Evolutionary conservation across 495 filamentous ascomycete genomes (phyloP).

Genomic region (Neurospora sublineolata): DNA sequence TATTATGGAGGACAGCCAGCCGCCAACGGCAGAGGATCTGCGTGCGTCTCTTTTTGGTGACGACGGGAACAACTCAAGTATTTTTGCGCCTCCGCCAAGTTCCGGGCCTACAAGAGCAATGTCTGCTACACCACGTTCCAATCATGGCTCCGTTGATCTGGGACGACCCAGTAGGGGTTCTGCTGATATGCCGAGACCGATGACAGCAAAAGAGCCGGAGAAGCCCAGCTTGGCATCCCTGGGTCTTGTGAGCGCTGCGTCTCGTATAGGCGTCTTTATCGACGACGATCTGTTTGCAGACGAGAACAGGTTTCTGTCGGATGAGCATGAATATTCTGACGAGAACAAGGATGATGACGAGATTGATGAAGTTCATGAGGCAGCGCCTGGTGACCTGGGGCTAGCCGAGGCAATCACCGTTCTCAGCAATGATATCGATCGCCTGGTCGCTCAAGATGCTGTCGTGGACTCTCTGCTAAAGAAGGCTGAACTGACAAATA

Average conservation of each 20-base stretch:
- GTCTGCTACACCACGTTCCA: conserved; percentile 15
- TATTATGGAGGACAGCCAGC: conserved; percentile 66
- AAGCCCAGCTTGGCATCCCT: conserved; percentile 84
- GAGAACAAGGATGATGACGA: conserved; percentile 47
- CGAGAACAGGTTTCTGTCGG: conserved; percentile 74
- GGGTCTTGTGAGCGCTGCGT: conserved; percentile 71
- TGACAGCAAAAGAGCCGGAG: conserved; percentile 39
- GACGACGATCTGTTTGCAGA: conserved; percentile 91
- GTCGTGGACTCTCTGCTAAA: conserved; percentile 83
- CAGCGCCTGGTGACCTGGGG: conserved; percentile 89
- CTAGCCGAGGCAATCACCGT: conserved; percentile 83
- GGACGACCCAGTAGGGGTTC: conserved; percentile 38
- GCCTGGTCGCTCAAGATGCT: conserved; percentile 73
- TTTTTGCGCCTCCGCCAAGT: conserved; percentile 33
- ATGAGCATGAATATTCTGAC: conserved; percentile 69
- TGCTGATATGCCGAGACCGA: conserved; percentile 35
- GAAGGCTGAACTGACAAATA: conserved; percentile 95
- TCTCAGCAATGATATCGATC: conserved; percentile 79
- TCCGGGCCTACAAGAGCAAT: conserved; percentile 25
- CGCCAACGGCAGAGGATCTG: conserved; percentile 51
- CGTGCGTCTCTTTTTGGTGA: conserved; percentile 45
- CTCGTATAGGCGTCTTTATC: conserved; percentile 75
- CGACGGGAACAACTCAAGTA: conserved; percentile 33
- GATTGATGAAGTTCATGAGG: conserved; percentile 84
- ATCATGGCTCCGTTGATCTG: conserved; percentile 48